Evolutionary conservation across 2,329 filamentous ascomycete species (phyloP).

Genomic region (Trichoderma hamatum): DNA sequence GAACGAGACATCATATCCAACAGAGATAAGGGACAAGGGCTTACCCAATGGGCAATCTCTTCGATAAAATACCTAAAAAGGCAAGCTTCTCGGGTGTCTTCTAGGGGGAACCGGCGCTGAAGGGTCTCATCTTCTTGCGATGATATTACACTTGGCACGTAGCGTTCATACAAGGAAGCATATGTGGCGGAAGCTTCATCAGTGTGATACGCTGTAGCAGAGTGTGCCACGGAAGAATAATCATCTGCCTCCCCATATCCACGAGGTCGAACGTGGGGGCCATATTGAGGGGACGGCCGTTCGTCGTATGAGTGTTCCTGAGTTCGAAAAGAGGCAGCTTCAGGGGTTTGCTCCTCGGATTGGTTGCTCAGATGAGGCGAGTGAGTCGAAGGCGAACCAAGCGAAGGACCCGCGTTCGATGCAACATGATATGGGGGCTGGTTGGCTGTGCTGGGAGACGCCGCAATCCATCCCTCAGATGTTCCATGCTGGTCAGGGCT

Average conservation of each 20-base stretch:
- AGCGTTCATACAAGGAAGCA: constrained; percentile 9
- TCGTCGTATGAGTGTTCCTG: background rate
- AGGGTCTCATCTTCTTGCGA: background rate
- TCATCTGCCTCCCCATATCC: background rate
- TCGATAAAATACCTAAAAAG: constrained; percentile 46
- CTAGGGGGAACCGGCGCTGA: constrained; percentile 37
- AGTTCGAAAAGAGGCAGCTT: background rate
- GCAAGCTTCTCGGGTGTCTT: constrained; percentile 44
- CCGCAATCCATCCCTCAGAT: constrained; percentile 13
- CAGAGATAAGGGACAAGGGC: background rate
- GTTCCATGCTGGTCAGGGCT: background rate
- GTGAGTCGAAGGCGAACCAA: background rate
- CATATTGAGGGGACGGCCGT: background rate
- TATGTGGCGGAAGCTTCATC: constrained; percentile 2
- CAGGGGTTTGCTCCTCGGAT: background rate
- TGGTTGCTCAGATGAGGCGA: constrained; percentile 6
- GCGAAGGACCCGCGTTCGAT: constrained; percentile 5
- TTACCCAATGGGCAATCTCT: constrained; percentile 46
- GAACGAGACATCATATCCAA: background rate
- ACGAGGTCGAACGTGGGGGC: constrained; percentile 12
- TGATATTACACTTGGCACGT: constrained; percentile 8
- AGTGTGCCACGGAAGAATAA: background rate
- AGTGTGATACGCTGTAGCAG: background rate
- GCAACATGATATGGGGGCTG: background rate
- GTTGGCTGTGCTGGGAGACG: constrained; percentile 6